A percentile compares a stretch with the other conserved stretches of the same genome.
Evolutionary conservation across 129 eudicot genomes (phyloP).

Genomic region (Centaurea solstitialis): DNA sequence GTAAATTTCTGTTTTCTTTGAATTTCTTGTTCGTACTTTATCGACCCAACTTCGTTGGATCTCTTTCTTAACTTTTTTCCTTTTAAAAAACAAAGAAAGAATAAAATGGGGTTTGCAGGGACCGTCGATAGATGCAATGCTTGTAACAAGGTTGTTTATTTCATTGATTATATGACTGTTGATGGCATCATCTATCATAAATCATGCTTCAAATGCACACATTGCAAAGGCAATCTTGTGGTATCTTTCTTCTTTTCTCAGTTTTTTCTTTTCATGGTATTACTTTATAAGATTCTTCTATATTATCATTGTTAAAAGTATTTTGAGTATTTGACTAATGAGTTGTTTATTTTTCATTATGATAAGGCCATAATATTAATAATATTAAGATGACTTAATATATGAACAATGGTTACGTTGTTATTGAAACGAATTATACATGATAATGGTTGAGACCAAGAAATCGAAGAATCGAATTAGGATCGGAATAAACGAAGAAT

Average conservation of each 20-base stretch:
- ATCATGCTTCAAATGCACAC: conserved; percentile 85
- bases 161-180: conserved; percentile 68
- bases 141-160: conserved; percentile 79
- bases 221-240: conserved; percentile 93
- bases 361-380: not conserved
- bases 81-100: conserved; percentile 6
- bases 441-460: not conserved
- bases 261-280: too few species aligned
- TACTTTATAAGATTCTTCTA: not conserved
- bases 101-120: conserved; percentile 71
- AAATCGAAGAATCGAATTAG: not conserved
- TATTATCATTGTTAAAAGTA: not conserved
- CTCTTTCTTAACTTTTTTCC: conserved; percentile 16
- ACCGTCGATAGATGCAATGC: conserved; percentile 91
- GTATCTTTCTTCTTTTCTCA: conserved; percentile 32
- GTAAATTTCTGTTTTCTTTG: conserved; percentile 20
- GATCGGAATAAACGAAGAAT: too few species aligned
- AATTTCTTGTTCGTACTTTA: conserved; percentile 13
- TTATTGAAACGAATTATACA: not conserved
- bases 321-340: not conserved
- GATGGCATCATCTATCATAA: conserved; percentile 81
- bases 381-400: not conserved
- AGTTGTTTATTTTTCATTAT: not conserved
- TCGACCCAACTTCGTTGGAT: conserved; percentile 20
- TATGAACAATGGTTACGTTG: not conserved